Evolutionary conservation across 768 basidiomycete genomes (phyloP).

Genomic region (Agaricus subrufescens): DNA sequence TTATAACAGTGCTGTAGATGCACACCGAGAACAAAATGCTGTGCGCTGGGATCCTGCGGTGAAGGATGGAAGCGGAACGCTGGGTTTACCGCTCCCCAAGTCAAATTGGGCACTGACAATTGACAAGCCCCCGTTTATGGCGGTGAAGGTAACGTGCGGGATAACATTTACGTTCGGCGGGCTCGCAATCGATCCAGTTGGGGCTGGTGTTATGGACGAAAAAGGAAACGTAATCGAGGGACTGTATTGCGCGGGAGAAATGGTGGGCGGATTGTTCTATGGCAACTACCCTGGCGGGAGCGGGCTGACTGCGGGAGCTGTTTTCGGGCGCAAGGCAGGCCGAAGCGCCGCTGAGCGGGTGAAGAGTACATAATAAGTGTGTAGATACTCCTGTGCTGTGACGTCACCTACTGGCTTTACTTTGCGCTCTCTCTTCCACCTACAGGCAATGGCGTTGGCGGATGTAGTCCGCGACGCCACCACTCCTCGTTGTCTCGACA

Average conservation of each 20-base stretch:
- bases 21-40: slow-evolving; percentile 30
- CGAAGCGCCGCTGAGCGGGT: slow-evolving; percentile 30
- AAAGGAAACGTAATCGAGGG: slow-evolving; percentile 42
- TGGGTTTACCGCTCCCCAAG: slow-evolving; percentile 45
- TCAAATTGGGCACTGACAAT: slow-evolving; percentile 66
- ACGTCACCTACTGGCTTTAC: slow-evolving; percentile 7
- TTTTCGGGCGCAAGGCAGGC: slow-evolving; percentile 60
- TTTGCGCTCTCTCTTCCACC: neutral
- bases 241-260: slow-evolving; percentile 63
- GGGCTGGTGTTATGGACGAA: slow-evolving; percentile 45
- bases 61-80: slow-evolving; percentile 58
- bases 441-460: slow-evolving; percentile 20
- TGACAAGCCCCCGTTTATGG: slow-evolving; percentile 50
- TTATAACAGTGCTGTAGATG: slow-evolving; percentile 48
- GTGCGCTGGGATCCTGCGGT: slow-evolving; percentile 55
- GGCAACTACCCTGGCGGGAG: slow-evolving; percentile 69
- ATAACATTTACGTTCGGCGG: slow-evolving; percentile 75
- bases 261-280: slow-evolving; percentile 62
- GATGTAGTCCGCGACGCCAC: slow-evolving; percentile 18
- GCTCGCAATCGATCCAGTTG: slow-evolving; percentile 51
- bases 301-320: slow-evolving; percentile 59
- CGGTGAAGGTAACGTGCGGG: slow-evolving; percentile 65
- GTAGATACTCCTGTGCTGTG: slow-evolving; percentile 14
- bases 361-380: slow-evolving; percentile 3
- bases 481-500: neutral